These are phyloP conservation scores for Phyllosticta citrichinensis DNA, from an alignment of 2,329 filamentous ascomycete genomes.

Conservation along the genomic window DNA sequence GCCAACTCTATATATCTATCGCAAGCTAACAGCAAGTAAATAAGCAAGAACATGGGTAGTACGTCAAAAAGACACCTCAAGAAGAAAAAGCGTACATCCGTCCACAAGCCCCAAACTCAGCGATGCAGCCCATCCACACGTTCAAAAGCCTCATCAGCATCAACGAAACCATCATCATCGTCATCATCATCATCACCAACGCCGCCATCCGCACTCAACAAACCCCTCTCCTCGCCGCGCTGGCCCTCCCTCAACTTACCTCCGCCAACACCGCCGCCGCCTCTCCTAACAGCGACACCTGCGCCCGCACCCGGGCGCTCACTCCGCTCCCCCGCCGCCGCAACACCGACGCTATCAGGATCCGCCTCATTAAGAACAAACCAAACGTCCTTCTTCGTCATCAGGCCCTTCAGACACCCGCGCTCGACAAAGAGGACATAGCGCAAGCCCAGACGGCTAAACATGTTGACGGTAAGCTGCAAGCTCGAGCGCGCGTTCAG, in stretches of 20 bases:
- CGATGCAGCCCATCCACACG: neutral
- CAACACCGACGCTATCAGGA: constrained; percentile 22
- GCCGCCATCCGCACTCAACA: constrained; percentile 17
- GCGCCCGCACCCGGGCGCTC: neutral
- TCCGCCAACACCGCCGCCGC: constrained; percentile 18
- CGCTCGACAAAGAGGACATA: constrained; percentile 83
- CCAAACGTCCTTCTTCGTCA: constrained; percentile 98
- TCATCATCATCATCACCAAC: constrained; percentile 2
- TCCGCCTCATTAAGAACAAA: constrained; percentile 75
- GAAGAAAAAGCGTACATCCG: too few relatives aligned
- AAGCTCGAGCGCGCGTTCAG: constrained; percentile 67
- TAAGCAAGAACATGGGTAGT: too few relatives aligned
- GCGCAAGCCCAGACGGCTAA: constrained; percentile 83
- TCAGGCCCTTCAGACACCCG: constrained; percentile 69
- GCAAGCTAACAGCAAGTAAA: too few relatives aligned
- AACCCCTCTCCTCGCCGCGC: constrained; percentile 30
- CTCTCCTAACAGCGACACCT: constrained; percentile 1
- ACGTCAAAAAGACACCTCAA: too few relatives aligned
- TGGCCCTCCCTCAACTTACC: constrained; percentile 26
- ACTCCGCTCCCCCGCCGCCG: constrained; percentile 1
- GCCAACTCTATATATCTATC: too few relatives aligned
- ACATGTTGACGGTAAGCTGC: constrained; percentile 82
- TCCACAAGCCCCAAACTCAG: too few relatives aligned
- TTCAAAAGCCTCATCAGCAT: neutral
- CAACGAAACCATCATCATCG: neutral